Percentiles rank a stretch among this genome's conserved stretches.
These are phyloP conservation scores for Blastocystis hominis DNA, from an alignment of 352 stramenopile genomes.

Conservation along the genomic window DNA sequence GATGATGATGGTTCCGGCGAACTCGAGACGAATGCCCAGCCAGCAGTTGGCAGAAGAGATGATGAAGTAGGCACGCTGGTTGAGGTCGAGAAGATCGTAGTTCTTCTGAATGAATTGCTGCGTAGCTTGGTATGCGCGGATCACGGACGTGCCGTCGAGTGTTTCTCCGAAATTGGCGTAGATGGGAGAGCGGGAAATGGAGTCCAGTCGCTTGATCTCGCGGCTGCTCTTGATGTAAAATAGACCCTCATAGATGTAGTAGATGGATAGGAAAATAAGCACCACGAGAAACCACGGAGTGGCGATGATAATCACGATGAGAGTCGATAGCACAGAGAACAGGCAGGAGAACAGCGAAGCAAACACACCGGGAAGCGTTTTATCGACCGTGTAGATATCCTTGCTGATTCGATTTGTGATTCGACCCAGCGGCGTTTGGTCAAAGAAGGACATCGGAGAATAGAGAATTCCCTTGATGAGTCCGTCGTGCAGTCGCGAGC, in stretches of 20 bases:
- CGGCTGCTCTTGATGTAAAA: conserved; percentile 81
- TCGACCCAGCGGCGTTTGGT: conserved; percentile 77
- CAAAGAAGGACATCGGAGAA: conserved; percentile 78
- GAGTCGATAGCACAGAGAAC: conserved; percentile 67
- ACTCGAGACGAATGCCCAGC: conserved; percentile 83
- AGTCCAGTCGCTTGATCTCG: conserved; percentile 78
- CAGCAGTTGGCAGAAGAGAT: conserved; percentile 83
- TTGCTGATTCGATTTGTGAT: conserved; percentile 84
- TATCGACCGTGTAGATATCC: conserved; percentile 79
- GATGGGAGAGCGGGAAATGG: conserved; percentile 76
- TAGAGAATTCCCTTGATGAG: conserved; percentile 68
- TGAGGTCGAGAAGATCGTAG: conserved; percentile 60
- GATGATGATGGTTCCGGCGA: conserved; percentile 80
- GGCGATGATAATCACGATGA: conserved; percentile 67
- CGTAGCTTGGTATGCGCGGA: conserved; percentile 59
- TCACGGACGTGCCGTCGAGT: conserved; percentile 28
- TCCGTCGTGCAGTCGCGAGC: conserved; percentile 64
- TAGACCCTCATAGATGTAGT: conserved; percentile 73
- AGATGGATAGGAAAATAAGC: conserved; percentile 66
- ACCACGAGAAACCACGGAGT: conserved; percentile 67
- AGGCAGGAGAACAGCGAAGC: conserved; percentile 67
- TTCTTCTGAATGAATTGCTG: conserved; percentile 60
- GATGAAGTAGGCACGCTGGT: conserved; percentile 75
- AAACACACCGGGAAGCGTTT: conserved; percentile 68
- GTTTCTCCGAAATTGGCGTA: conserved; percentile 86